Evolutionary conservation across 108 stramenopile genomes (phyloP), one percentile per base, ranked within the genome.

Genomic region (Craspedostauros australis): DNA sequence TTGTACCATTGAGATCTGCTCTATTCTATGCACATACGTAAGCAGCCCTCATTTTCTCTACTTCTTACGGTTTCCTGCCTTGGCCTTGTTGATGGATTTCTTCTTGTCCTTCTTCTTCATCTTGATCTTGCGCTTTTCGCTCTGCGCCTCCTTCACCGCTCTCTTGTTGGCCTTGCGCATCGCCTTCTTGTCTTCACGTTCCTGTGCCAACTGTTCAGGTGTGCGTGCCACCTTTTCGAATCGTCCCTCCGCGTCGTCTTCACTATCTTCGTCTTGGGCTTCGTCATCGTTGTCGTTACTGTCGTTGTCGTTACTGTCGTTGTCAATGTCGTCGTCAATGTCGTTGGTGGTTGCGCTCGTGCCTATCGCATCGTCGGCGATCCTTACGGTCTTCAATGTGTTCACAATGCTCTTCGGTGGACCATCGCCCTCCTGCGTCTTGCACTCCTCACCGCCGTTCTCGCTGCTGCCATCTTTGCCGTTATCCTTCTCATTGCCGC

Each of bases 61-160:
- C n/a, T 70, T 70, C 51, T 86, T 83, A 31, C 77, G 74, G 39
- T 76, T 86, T 29, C 83, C 87, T 14, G 79, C 77, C 54, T 88
- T 86, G 9, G 75, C 60, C 63, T 93, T 94, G 18, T 85, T 87
- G 45, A 93, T 90, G 16, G 88, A 82, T 34, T 77, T 63, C 49
- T 82, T 80, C 60, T 94, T 94, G 52, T 91, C 87, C 55, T 94
- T 91, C 67, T 94, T 94, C 64, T 94, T 94, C 25, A 94, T 76
- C 51, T 94, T 94, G 2, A 64, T 81, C 60, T 62, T 50, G n/a
- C 93, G 66, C 25, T 84, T 83, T 58, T 88, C 84, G 5, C 73
- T 70, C 29, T 79, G 68, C 22, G 65, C 73, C 52, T 85, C 88
- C 50, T 79, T 83, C 42, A 87, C 85, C 26, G 68, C 65, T 54